Evolutionary conservation across 495 filamentous ascomycete genomes (phyloP), one percentile per base, ranked within the genome.

Genomic region (Baudoinia panamericana): DNA sequence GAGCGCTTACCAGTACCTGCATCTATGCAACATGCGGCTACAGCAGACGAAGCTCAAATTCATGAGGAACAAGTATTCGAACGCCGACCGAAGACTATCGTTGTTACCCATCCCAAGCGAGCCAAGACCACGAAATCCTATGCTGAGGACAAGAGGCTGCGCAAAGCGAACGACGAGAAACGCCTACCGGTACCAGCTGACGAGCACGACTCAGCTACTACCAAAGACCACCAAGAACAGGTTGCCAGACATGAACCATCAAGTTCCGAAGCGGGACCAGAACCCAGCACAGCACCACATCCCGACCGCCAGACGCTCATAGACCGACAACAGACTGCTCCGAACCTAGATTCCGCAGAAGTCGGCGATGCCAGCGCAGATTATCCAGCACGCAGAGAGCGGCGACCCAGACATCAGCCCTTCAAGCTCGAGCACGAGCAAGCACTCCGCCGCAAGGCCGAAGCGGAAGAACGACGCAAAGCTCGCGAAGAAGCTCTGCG

Each of bases 401-500:
- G 60, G 32, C 39, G 36, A 29, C 69, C 66, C 5, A 80, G 77
- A 40, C 72, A 72, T 2, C 72, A 69, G 8, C 80, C 87, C 16
- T 95, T 80, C 61, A 64, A 71, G 46, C 86, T 82, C 53, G 80
- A 94, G 51, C 62, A 77, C 37, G 70, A 71, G n/a, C 57, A 74
- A 41, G 88, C 82, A 5, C 75, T 76, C 43, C 63, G 70, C 55
- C 70, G 73, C 30, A 74, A 67, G 48, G 66, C 73, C 30, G 78
- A 79, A 47, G 71, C 68, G 0, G 79, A 83, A 53, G 73, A 61
- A 20, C 69, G 76, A 23, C 61, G 61, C 22, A 63, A 45, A 36
- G 54, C 47, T 3, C 43, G 56, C 18, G 58, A 61, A 23, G 53
- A 57, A 26, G 54, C 59, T 0, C 47, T 48, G 28, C 30, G 41